These are phyloP conservation scores for Xerocomus potaroensis DNA, from an alignment of 768 basidiomycete genomes.

Conservation along the genomic window DNA sequence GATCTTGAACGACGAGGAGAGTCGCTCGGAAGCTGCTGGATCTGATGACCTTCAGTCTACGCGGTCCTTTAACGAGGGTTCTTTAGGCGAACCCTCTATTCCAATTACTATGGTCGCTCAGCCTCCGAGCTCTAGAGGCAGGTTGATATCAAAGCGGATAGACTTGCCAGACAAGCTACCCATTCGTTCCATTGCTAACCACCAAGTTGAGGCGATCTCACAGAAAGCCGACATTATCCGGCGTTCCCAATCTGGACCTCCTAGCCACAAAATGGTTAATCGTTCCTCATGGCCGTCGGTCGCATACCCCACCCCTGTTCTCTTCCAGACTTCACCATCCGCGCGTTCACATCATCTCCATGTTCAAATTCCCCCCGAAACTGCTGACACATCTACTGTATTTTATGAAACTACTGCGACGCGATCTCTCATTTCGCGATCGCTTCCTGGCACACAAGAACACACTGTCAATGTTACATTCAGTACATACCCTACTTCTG, in stretches of 20 bases:
- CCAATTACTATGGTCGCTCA: slow-evolving; percentile 8
- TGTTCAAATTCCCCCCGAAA: slow-evolving; percentile 28
- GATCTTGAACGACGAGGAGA: slow-evolving; percentile 62
- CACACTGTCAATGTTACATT: slow-evolving; percentile 21
- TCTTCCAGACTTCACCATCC: slow-evolving; percentile 42
- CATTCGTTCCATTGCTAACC: slow-evolving; percentile 1
- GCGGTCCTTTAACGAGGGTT: slow-evolving; percentile 57
- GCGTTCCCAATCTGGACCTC: slow-evolving; percentile 43
- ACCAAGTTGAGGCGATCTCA: slow-evolving; percentile 17
- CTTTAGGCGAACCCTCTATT: slow-evolving; percentile 17
- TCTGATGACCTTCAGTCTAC: slow-evolving; percentile 71
- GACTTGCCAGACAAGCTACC: slow-evolving; percentile 5
- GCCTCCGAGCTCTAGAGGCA: slow-evolving; percentile 22
- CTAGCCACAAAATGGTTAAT: slow-evolving; percentile 33
- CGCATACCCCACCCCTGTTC: slow-evolving; percentile 43
- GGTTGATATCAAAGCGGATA: slow-evolving; percentile 16
- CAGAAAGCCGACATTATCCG: slow-evolving; percentile 38
- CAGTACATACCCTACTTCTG: slow-evolving; percentile 28
- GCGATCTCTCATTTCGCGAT: slow-evolving; percentile 25
- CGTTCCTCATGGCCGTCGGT: slow-evolving; percentile 39
- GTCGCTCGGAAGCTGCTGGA: slow-evolving; percentile 53
- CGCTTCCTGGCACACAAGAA: slow-evolving; percentile 16
- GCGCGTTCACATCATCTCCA: slow-evolving; percentile 30
- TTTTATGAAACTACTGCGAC: slow-evolving; percentile 58
- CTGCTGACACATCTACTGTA: slow-evolving; percentile 52